Evolutionary conservation across 192 early-diverging fungal genomes (phyloP), one percentile per base, ranked within the genome.

Genomic region (Phycomyces blakesleeanus): DNA sequence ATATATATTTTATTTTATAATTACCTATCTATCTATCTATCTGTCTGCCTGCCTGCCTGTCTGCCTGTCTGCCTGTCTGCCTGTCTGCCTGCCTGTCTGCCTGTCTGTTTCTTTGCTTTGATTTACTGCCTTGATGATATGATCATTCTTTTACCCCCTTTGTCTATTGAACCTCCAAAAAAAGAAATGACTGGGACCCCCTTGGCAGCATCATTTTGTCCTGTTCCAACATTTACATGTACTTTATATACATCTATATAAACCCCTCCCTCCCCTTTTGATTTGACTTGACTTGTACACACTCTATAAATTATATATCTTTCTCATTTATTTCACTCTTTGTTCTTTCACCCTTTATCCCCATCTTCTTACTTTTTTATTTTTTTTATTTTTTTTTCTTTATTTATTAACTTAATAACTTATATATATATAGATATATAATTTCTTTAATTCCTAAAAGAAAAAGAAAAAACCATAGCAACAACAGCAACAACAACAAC

Each of bases 261-360:
- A 34, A 47, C 44, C 44, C 44, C 44, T 12, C 18, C 40, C 14
- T 41, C 40, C 40, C 14, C 14, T 6, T 41, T 14, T 41, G 40
- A 6, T 47, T 18, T 18, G 12, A 3, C 3, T 12, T 14, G 11
- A 7, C 18, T n/a, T 18, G 18, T 47, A 47, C 44, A 47, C 15
- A 47, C 11, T 47, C 44, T 47, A 47, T 47, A 47, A 47, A 47
- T 47, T 47, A 47, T 47, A 47, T 14, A 47, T 47, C 15, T 34
- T 7, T 34, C 29, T 34, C 29, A 34, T 34, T 34, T 34, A 34
- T 34, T 47, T 47, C 11, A n/a, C n/a, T 47, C 12, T 47, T 11
- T 47, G 12, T 14, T 47, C 18, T 12, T 47, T 47, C 44, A 47
- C 18, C 18, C 44, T 14, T 47, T 47, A n/a, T 47, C 18, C 44